Conservation (phyloP, 257 asterid species). For the Ocimum tenuiflorum region DNA sequence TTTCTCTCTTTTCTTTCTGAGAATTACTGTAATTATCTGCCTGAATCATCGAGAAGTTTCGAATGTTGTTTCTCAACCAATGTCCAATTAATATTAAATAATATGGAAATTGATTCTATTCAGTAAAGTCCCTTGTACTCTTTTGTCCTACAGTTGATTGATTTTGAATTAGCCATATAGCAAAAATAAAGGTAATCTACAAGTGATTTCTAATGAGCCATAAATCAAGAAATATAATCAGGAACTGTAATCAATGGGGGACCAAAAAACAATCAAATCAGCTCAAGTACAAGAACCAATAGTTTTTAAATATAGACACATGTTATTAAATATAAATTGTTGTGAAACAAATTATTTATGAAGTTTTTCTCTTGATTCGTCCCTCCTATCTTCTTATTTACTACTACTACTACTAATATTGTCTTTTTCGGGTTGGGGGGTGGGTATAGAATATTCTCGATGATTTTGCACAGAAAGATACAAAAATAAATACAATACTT, state of each 20-base stretch:
- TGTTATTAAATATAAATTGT: background rate
- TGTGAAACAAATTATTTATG: background rate
- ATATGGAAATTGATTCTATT: background rate
- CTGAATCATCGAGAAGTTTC: slow-evolving; percentile 5
- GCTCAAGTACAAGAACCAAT: background rate
- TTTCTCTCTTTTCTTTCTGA: no score
- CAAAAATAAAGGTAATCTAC: background rate
- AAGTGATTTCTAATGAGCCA: background rate
- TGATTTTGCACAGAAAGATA: background rate
- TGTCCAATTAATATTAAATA: background rate
- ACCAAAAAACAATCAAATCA: background rate
- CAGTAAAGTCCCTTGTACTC: background rate
- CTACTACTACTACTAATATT: no score
- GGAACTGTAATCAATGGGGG: background rate
- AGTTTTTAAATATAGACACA: background rate
- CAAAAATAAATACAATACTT: background rate
- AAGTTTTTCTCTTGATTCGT: no score
- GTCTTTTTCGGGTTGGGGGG: no score
- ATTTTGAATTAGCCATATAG: background rate
- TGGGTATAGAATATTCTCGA: background rate
- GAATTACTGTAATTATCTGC: background rate
- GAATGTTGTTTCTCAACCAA: slow-evolving; percentile 5
- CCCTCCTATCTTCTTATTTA: no score
- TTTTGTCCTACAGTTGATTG: background rate
- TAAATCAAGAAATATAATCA: background rate